Conservation (phyloP, 495 filamentous ascomycete species). For the Schizothecium vesticola region DNA sequence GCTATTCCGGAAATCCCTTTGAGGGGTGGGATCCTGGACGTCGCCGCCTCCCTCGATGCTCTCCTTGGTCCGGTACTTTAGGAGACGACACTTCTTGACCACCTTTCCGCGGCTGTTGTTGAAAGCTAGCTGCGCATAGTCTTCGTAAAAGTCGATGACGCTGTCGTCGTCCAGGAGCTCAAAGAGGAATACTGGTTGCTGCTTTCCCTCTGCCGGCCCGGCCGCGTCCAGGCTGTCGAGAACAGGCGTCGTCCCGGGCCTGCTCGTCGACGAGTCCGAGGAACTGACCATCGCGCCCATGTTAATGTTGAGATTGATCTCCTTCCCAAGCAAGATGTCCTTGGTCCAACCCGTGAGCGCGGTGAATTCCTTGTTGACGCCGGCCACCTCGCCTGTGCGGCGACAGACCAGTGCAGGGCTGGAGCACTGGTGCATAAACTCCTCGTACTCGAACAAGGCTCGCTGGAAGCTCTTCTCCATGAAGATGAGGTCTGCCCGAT, state of each 20-base stretch:
- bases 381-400: slow-evolving; percentile 86
- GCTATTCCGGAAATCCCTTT: slow-evolving; percentile 42
- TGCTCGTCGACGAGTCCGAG: slow-evolving; percentile 23
- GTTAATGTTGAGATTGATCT: slow-evolving; percentile 85
- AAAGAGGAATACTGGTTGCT: slow-evolving; percentile 78
- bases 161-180: slow-evolving; percentile 92
- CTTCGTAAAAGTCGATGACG: slow-evolving; percentile 91
- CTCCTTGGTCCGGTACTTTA: slow-evolving; percentile 83
- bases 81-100: slow-evolving; percentile 74
- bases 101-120: slow-evolving; percentile 79
- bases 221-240: slow-evolving; percentile 37
- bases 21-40: slow-evolving; percentile 19
- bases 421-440: slow-evolving; percentile 78
- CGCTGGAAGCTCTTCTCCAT: slow-evolving; percentile 97
- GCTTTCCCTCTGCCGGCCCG: slow-evolving; percentile 27
- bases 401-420: slow-evolving; percentile 89
- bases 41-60: slow-evolving; percentile 31
- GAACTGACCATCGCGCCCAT: slow-evolving; percentile 38
- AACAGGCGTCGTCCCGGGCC: slow-evolving; percentile 42
- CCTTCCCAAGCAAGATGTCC: slow-evolving; percentile 81
- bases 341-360: slow-evolving; percentile 93
- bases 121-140: slow-evolving; percentile 87
- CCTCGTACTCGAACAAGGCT: slow-evolving; percentile 84
- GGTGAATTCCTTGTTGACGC: slow-evolving; percentile 89
- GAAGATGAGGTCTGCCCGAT: slow-evolving; percentile 83